Conservation (phyloP, 2,329 filamentous ascomycete species). For the Hypoxylon sp. region DNA sequence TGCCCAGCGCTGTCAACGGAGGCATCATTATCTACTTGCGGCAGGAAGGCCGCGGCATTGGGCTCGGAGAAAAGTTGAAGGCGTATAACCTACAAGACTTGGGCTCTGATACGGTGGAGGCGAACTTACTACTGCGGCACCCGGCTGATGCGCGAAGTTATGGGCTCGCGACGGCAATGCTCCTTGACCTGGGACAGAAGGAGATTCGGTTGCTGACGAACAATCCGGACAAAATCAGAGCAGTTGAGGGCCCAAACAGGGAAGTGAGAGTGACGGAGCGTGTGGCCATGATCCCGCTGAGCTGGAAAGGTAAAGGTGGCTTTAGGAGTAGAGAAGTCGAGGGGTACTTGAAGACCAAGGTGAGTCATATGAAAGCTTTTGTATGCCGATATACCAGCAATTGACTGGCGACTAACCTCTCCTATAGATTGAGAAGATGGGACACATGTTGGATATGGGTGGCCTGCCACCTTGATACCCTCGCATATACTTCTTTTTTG, state of each 20-base stretch:
- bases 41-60: slow-evolving; percentile 96
- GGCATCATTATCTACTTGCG: slow-evolving; percentile 96
- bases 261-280: slow-evolving; percentile 91
- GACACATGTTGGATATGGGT: slow-evolving; percentile 78
- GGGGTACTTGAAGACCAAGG: slow-evolving; percentile 95
- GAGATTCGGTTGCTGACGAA: slow-evolving; percentile 92
- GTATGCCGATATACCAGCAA: neutral
- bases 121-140: slow-evolving; percentile 90
- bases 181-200: slow-evolving; percentile 84
- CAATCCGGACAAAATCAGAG: slow-evolving; percentile 96
- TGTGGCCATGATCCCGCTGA: slow-evolving; percentile 94
- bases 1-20: slow-evolving; percentile 73
- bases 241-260: slow-evolving; percentile 90
- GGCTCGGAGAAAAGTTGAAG: slow-evolving; percentile 94
- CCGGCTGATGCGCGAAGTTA: slow-evolving; percentile 96
- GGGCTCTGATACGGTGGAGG: slow-evolving; percentile 97
- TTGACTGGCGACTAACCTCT: slow-evolving; percentile 17
- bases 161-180: slow-evolving; percentile 94
- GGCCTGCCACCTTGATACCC: slow-evolving; percentile 46
- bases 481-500: neutral
- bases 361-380: slow-evolving; percentile 60
- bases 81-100: slow-evolving; percentile 98
- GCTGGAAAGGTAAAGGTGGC: slow-evolving; percentile 89
- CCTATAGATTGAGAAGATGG: slow-evolving; percentile 85
- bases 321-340: slow-evolving; percentile 91